Conservation (phyloP, 73 alveolate species). For the Tetrahymena thermophila region DNA sequence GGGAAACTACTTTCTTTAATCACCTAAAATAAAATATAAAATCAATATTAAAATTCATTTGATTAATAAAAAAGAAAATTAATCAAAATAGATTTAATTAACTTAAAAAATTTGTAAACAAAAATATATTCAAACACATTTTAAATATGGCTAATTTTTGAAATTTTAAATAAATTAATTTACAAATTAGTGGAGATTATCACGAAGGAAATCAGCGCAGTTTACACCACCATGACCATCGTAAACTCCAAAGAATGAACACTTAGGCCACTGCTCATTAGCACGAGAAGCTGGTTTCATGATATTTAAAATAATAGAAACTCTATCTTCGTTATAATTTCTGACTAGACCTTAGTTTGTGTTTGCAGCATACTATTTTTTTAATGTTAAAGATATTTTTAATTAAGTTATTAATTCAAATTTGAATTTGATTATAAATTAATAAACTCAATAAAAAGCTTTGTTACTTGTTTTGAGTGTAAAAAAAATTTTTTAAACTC, state of each 20-base stretch:
- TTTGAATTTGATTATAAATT: not conserved
- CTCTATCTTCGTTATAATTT: constrained; percentile 91
- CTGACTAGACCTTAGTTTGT: constrained; percentile 95
- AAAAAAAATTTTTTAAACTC: not conserved
- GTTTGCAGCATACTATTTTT: constrained; percentile 86
- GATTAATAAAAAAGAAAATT: too few species aligned
- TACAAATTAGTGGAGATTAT: constrained; percentile 87
- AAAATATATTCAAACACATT: too few species aligned
- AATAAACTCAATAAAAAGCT: not conserved
- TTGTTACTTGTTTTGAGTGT: not conserved
- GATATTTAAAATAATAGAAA: constrained; percentile 75
- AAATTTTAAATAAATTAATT: not conserved
- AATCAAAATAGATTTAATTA: too few species aligned
- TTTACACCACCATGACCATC: constrained; percentile 97
- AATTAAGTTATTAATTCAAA: not conserved
- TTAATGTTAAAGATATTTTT: constrained; percentile 64
- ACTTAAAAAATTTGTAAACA: too few species aligned
- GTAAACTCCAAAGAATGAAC: constrained; percentile 94
- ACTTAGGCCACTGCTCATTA: constrained; percentile 89
- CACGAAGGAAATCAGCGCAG: constrained; percentile 93
- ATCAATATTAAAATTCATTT: not conserved
- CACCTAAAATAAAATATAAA: not conserved
- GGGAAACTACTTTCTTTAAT: constrained; percentile 87
- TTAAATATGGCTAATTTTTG: not conserved
- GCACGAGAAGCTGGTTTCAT: constrained; percentile 61